These are phyloP conservation scores for Puccinia triticina DNA, from an alignment of 1,284 basidiomycete genomes.

Conservation along the genomic window DNA sequence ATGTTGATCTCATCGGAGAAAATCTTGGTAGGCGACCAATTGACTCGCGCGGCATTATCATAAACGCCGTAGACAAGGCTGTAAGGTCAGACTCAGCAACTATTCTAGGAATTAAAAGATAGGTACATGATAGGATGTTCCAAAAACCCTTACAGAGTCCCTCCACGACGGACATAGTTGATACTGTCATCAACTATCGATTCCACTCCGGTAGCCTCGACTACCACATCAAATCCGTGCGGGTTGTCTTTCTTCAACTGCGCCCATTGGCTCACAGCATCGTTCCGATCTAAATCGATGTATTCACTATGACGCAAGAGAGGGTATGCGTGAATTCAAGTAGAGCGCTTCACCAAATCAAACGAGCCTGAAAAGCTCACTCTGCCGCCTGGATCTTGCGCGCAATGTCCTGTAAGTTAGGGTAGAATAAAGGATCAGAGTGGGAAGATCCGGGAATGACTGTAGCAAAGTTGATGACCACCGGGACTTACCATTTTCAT, in stretches of 20 bases:
- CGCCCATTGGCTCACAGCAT: conserved; percentile 77
- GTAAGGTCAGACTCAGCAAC: conserved; percentile 55
- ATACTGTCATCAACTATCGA: conserved; percentile 77
- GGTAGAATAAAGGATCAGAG: background rate
- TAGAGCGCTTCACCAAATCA: background rate
- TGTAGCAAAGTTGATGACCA: background rate
- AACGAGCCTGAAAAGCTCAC: conserved; percentile 1
- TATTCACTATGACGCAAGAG: conserved; percentile 69
- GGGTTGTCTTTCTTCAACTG: conserved; percentile 76
- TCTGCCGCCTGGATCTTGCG: conserved; percentile 64
- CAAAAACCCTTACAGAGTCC: conserved; percentile 30
- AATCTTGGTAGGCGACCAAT: conserved; percentile 82
- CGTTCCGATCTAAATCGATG: conserved; percentile 74
- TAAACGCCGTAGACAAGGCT: conserved; percentile 70
- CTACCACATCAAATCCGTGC: conserved; percentile 84
- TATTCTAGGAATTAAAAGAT: background rate
- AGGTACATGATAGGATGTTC: background rate
- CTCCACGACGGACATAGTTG: conserved; percentile 77
- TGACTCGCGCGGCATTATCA: conserved; percentile 72
- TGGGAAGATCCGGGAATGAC: too few species aligned
- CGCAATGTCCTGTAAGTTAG: conserved; percentile 66
- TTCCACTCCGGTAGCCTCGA: conserved; percentile 82
- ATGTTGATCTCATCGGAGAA: conserved; percentile 81
- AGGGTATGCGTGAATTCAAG: background rate
- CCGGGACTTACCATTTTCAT: conserved; percentile 69